phyloP scores from a whole-genome alignment of 768 basidiomycete genomes.

The Melanogaster broomeanus region DNA sequence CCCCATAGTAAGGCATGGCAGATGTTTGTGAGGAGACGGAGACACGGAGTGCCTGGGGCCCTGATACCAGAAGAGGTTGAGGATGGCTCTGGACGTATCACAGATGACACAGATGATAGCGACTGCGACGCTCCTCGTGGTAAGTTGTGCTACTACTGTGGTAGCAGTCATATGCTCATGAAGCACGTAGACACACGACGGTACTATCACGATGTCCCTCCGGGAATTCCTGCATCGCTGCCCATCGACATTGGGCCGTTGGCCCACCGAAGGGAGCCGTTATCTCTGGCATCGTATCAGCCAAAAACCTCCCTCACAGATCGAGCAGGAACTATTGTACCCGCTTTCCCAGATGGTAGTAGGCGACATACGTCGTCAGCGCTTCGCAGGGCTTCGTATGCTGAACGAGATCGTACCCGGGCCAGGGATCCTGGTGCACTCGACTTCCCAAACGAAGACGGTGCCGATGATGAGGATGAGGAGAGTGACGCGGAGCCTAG shows the following conservation, averaged over 20 bases:
- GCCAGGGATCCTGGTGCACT: constrained; percentile 69
- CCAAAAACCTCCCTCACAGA: constrained; percentile 48
- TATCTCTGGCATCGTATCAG: constrained; percentile 61
- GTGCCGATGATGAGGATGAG: constrained; percentile 48
- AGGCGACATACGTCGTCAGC: constrained; percentile 41
- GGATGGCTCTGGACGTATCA: constrained; percentile 22
- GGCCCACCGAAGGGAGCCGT: constrained; percentile 35
- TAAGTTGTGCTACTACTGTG: constrained; percentile 14
- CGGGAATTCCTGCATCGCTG: constrained; percentile 53
- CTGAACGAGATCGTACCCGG: constrained; percentile 65
- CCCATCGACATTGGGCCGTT: constrained; percentile 58
- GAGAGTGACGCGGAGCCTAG: constrained; percentile 26
- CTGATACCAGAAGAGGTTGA: constrained; percentile 39
- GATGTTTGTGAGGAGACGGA: constrained; percentile 48
- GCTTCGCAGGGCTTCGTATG: constrained; percentile 62
- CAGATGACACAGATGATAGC: constrained; percentile 18
- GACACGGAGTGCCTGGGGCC: constrained; percentile 27
- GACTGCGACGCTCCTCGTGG: constrained; percentile 29
- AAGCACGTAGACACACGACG: constrained; percentile 21
- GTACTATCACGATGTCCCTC: constrained; percentile 29
- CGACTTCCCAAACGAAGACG: constrained; percentile 55
- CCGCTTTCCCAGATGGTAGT: constrained; percentile 18
- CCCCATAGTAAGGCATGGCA: constrained; percentile 66
- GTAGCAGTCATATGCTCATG: constrained; percentile 7
- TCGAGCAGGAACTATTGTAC: constrained; percentile 34